Base-by-base conservation (phyloP, 75 land plant genomes). In the Picea sitchensis region DNA sequence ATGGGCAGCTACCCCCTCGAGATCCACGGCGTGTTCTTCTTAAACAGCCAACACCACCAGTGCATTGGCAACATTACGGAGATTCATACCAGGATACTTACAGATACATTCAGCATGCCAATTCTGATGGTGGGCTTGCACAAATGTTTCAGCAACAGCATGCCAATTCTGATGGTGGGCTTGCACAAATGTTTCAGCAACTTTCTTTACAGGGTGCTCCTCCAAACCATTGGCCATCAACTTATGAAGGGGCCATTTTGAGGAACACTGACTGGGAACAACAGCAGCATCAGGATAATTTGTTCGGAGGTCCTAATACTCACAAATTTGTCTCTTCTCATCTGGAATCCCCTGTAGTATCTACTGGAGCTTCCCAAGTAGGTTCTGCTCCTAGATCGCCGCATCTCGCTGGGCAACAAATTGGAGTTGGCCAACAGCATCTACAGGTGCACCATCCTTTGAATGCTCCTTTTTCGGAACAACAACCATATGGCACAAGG, bases 171-270 rank as follows among this genome's bases (percentile, higher is more conserved):
- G 74, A 71, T 5, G 74, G 74, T 44, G 74, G 54, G 21, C 23
- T 47, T 71, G 74, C 51, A 44, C 74, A n/a, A 9, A 26, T 13
- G 17, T 41, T 71, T 71, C 74, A 44, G 54, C 74, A 71, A 44
- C 74, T 36, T 71, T 44, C 74, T 71, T 21, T 71, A 8, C 74
- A n/a, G 74, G 74, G 26, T n/a, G 74, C 74, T 44, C 56, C 0
- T 17, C 20, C 20, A 12, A 44, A 71, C 74, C 74, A 44, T 44
- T 71, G 74, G 74, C 74, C 51, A 44, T n/a, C 36, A 36, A 17
- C 36, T 20, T 38, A 67, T 5, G 71, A 67, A 17, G 44, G 41
- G 20, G 18, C 41, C 34, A 4, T 67, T 32, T 67, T 15, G 20
- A 67, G 18, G 71, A 67, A 67, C 36, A 38, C 44, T 36, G 44